Evolutionary conservation across 768 basidiomycete genomes (phyloP).

Genomic region (Termitomyces titanicus): DNA sequence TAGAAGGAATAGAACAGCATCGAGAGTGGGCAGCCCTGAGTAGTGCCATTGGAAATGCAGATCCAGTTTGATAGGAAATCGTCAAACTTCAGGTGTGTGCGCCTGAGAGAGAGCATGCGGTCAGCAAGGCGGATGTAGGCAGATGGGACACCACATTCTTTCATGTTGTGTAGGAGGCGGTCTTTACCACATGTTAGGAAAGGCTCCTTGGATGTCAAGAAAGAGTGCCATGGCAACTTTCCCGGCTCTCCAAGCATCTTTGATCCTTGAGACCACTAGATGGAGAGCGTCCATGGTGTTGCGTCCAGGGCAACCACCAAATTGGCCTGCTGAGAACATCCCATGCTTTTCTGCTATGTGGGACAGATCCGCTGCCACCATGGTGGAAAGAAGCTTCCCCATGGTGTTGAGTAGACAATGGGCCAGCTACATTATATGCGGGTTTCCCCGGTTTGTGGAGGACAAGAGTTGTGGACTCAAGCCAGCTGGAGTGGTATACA

Average conservation of each 20-base stretch:
- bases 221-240: slow-evolving; percentile 34
- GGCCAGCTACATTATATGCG: no score
- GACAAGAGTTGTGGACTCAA: background rate
- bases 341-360: slow-evolving; percentile 22
- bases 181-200: slow-evolving; percentile 18
- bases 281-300: background rate
- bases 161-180: no score
- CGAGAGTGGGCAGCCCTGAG: no score
- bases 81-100: no score
- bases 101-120: no score
- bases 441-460: background rate
- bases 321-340: background rate
- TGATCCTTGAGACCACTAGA: no score
- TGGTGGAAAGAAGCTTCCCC: slow-evolving; percentile 3
- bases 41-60: no score
- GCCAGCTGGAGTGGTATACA: background rate
- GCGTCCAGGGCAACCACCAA: background rate
- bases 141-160: no score
- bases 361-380: slow-evolving; percentile 19
- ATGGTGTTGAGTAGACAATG: no score
- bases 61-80: no score
- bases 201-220: slow-evolving; percentile 40
- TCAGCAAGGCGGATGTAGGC: no score
- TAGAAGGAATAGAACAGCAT: no score
- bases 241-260: background rate